Conservation (phyloP, 1,284 basidiomycete species). For the Irpex sp. region DNA sequence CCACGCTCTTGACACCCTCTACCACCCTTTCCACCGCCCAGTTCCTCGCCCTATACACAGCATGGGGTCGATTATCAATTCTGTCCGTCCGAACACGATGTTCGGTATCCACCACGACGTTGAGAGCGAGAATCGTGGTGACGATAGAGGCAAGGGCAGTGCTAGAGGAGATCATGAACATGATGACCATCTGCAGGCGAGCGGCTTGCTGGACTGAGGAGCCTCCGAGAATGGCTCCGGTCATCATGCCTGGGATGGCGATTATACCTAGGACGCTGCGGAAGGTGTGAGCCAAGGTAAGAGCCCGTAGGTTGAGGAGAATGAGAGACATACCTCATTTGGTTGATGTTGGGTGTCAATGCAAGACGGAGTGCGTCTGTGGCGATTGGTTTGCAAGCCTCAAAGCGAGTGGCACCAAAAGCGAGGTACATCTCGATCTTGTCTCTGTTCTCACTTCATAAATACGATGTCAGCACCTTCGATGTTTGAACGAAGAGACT, state of each 20-base stretch:
- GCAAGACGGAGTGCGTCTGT: conserved; percentile 76
- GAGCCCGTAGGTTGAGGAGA: not conserved
- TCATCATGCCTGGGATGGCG: conserved; percentile 81
- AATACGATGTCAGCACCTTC: not conserved
- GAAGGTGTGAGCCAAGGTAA: not conserved
- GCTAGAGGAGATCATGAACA: conserved; percentile 85
- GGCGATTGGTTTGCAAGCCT: conserved; percentile 76
- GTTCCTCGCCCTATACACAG: conserved; percentile 38
- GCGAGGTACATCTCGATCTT: conserved; percentile 83
- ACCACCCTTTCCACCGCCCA: conserved; percentile 16
- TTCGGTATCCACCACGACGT: conserved; percentile 61
- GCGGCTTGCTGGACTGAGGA: conserved; percentile 82
- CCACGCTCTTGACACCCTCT: conserved; percentile 6
- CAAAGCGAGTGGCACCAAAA: conserved; percentile 76
- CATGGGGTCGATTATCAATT: conserved; percentile 49
- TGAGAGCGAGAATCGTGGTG: conserved; percentile 57
- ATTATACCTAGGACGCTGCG: conserved; percentile 78
- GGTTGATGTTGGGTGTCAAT: conserved; percentile 77
- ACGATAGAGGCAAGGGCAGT: conserved; percentile 67
- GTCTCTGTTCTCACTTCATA: conserved; percentile 69
- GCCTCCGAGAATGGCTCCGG: conserved; percentile 83
- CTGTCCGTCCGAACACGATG: conserved; percentile 72
- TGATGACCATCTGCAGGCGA: conserved; percentile 84
- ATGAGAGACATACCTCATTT: conserved; percentile 63
- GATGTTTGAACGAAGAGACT: not conserved